A percentile compares a stretch with the other conserved stretches of the same genome.
Conservation (phyloP, 2,329 filamentous ascomycete genomes). For the Lachnellula cervina region DNA sequence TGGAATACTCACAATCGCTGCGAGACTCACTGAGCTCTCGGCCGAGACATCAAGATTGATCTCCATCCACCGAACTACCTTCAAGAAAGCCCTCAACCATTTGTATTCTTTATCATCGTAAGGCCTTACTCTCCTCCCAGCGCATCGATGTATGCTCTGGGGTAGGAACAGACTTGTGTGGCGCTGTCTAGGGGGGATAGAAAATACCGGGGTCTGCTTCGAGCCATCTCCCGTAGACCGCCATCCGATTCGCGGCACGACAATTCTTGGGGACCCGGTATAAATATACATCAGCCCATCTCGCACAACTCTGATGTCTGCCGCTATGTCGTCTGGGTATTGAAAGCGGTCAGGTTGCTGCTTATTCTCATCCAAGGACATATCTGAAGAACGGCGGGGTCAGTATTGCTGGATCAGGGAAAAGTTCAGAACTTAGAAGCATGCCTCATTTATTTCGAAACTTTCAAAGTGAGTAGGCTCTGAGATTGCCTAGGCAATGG, state of each 20-base stretch:
- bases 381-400: not conserved
- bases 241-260: slow-evolving; percentile 7
- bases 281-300: slow-evolving; percentile 7
- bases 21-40: no score
- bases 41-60: slow-evolving; percentile 2
- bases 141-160: slow-evolving; percentile 1
- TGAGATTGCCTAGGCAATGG: no score
- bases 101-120: slow-evolving; percentile 14
- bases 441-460: no score
- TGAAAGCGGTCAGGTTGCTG: not conserved
- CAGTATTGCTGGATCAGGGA: no score
- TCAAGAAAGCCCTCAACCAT: slow-evolving; percentile 16
- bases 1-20: no score
- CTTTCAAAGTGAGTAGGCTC: no score
- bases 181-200: no score
- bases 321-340: slow-evolving; percentile 7
- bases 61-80: slow-evolving; percentile 17
- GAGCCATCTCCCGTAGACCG: not conserved
- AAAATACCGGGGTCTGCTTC: not conserved
- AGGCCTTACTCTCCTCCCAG: not conserved
- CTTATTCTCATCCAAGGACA: not conserved
- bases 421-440: no score
- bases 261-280: slow-evolving; percentile 1
- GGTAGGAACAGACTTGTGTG: no score
- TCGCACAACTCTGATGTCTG: slow-evolving; percentile 1